Percentiles rank a stretch among this genome's conserved stretches.
These are phyloP conservation scores for Nakaseomyces nivariensis DNA, from an alignment of 1,139 yeast species.

Conservation along the genomic window DNA sequence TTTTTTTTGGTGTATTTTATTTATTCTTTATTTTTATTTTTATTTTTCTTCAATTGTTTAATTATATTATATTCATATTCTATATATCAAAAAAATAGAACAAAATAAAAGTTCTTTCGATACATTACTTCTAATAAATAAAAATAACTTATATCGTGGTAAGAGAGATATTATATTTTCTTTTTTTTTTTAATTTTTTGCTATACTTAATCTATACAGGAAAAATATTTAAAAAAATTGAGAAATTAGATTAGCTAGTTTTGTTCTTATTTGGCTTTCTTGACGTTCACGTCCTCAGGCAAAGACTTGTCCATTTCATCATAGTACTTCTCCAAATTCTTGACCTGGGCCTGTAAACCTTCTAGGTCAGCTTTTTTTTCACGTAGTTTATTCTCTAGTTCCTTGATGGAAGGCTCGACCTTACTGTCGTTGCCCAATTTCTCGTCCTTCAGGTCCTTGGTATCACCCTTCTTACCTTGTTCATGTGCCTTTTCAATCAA, in stretches of 20 bases:
- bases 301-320: slow-evolving; percentile 28
- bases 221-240: too few relatives aligned
- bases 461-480: slow-evolving; percentile 14
- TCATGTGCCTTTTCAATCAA: slow-evolving; percentile 16
- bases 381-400: slow-evolving; percentile 32
- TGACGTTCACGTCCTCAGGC: neutral
- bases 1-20: neutral
- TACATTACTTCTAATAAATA: neutral
- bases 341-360: slow-evolving; percentile 44
- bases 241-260: neutral
- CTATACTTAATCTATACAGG: too few relatives aligned
- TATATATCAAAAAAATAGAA: too few relatives aligned
- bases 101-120: neutral
- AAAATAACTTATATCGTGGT: neutral
- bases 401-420: slow-evolving; percentile 14
- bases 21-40: too few relatives aligned
- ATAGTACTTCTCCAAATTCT: slow-evolving; percentile 44
- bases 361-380: slow-evolving; percentile 40
- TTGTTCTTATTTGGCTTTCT: neutral
- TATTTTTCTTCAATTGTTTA: too few relatives aligned
- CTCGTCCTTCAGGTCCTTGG: slow-evolving; percentile 3
- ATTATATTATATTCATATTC: too few relatives aligned
- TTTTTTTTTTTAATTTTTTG: too few relatives aligned
- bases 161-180: too few relatives aligned
- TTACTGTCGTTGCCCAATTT: slow-evolving; percentile 4